phyloP scores from a whole-genome alignment of 179 eudicot genomes.

The Drosera spatulata region DNA sequence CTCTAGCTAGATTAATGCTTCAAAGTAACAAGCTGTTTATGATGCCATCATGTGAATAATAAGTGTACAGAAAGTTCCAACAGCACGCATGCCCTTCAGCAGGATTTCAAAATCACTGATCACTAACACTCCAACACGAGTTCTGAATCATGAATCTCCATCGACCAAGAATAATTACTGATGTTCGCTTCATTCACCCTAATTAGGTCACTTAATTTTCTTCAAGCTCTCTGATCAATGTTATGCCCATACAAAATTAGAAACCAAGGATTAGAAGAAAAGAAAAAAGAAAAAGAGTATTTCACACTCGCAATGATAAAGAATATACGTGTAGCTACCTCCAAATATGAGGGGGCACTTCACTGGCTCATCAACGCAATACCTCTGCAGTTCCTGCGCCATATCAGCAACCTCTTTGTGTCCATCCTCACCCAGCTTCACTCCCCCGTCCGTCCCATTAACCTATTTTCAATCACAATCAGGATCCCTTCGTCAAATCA shows the following conservation, averaged over 20 bases:
- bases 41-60: too few relatives aligned
- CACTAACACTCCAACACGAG: too few relatives aligned
- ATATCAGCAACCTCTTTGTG: slow-evolving; percentile 73
- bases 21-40: too few relatives aligned
- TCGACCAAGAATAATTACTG: too few relatives aligned
- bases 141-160: too few relatives aligned
- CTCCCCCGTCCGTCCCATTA: slow-evolving; percentile 74
- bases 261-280: neutral
- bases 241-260: neutral
- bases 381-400: slow-evolving; percentile 51
- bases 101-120: too few relatives aligned
- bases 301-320: neutral
- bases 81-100: too few relatives aligned
- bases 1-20: too few relatives aligned
- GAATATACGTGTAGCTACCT: slow-evolving; percentile 32
- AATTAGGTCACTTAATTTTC: too few relatives aligned
- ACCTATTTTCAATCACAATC: slow-evolving; percentile 35
- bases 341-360: slow-evolving; percentile 93
- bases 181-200: too few relatives aligned
- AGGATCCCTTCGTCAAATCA: neutral
- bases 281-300: neutral
- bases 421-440: slow-evolving; percentile 46
- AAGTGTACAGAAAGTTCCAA: too few relatives aligned
- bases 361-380: slow-evolving; percentile 79
- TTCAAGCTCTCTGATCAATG: too few relatives aligned